Base-by-base conservation (phyloP, 2,329 filamentous ascomycete genomes). In the Fusarium sp. region DNA sequence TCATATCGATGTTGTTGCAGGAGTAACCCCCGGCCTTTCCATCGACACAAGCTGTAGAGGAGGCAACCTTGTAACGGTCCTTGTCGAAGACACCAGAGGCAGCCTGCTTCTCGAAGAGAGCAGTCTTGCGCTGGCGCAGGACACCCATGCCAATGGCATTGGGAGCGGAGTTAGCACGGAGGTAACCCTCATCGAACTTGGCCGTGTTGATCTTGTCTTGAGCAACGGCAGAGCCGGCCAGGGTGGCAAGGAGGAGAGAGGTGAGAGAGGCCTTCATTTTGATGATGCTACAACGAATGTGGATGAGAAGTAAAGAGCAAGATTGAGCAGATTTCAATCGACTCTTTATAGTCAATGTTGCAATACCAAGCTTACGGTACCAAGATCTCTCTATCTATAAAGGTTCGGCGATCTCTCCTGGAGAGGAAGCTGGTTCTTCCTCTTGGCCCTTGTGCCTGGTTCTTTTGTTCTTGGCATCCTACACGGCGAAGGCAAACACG, bases 41-140 rank as follows among this genome's bases (percentile, higher is more conserved):
- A 5, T 34, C 30, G 1, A 57, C 14, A 7, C 59, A 62, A 27
- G 59, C 18, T 4, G 59, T 62, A 5, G 28, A 25, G 5, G 59
- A 62, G n/a, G 45, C n/a, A 9, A 62, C 43, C 8, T 61, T 62
- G 25, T 62, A 62, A 12, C 59, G 59, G 16, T 62, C 59, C n/a
- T 62, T 62, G 30, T 62, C 59, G 3, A 62, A 62, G 14, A 62
- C 59, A 11, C 59, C 59, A 30, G 59, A 46, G 16, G 56, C 37
- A 0, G 37, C 43, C 18, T 53, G 45, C 0, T 46, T 62, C 37
- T 62, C 28, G 0, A 34, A 37, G 6, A 62, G 59, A 13, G 59
- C 59, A 10, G 28, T 18, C 59, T 62, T 62, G 16, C 59, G 59
- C 28, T 62, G 59, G 4, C 48, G 47, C 3, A 62, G 59, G 56